These are phyloP conservation scores for Schwanniomyces sp. DNA, from an alignment of 805 yeast species.

Conservation along the genomic window DNA sequence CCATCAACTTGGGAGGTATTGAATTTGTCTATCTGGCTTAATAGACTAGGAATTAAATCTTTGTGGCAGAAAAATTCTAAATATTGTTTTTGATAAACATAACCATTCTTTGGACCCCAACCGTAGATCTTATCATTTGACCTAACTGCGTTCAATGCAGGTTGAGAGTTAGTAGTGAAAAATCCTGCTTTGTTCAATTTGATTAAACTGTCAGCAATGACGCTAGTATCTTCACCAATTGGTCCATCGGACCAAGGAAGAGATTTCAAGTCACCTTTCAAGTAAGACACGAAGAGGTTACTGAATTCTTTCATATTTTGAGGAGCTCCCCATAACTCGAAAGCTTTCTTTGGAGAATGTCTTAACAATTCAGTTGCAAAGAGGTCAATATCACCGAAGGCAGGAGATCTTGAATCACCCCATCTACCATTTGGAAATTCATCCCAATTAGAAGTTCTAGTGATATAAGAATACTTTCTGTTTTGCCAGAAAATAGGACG, in stretches of 20 bases:
- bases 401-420: conserved; percentile 98
- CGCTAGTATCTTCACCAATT: conserved; percentile 68
- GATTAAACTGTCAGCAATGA: conserved; percentile 59
- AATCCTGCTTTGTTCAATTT: conserved; percentile 66
- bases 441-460: conserved; percentile 93
- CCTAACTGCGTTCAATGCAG: conserved; percentile 77
- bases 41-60: conserved; percentile 38
- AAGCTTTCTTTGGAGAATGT: conserved; percentile 77
- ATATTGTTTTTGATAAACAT: conserved; percentile 92
- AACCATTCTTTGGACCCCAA: conserved; percentile 95
- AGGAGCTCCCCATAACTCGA: conserved; percentile 90
- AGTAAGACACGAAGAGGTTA: conserved; percentile 62
- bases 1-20: conserved; percentile 41
- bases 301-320: conserved; percentile 57
- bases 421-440: conserved; percentile 98
- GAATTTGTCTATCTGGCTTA: conserved; percentile 41
- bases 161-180: conserved; percentile 89
- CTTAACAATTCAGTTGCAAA: conserved; percentile 78
- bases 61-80: conserved; percentile 81
- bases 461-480: conserved; percentile 84
- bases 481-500: conserved; percentile 97
- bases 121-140: conserved; percentile 76
- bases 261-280: conserved; percentile 67
- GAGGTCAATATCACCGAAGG: conserved; percentile 86
- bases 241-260: conserved; percentile 97